phyloP scores from a whole-genome alignment of 2,329 filamentous ascomycete genomes.

The Lachnellula willkommii region DNA sequence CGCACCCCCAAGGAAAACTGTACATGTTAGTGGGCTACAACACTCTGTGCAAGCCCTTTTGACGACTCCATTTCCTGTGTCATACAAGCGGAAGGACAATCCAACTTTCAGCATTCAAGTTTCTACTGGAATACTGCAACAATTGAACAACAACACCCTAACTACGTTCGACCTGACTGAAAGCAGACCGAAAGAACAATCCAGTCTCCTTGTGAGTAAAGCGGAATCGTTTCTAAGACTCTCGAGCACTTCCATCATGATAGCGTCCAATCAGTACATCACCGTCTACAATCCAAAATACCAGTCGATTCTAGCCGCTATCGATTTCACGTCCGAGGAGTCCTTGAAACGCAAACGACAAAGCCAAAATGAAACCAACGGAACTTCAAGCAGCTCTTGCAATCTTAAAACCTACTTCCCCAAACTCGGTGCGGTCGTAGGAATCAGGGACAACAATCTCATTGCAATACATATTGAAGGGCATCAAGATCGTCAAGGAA shows the following conservation, averaged over 20 bases:
- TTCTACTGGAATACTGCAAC: conserved; percentile 57
- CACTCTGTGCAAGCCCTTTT: conserved; percentile 30
- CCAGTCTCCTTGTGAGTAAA: conserved; percentile 46
- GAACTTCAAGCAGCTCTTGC: conserved; percentile 26
- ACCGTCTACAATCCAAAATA: conserved; percentile 66
- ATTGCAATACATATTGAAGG: conserved; percentile 65
- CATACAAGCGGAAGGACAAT: conserved; percentile 4
- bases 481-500: conserved; percentile 49
- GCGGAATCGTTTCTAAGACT: conserved; percentile 61
- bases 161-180: conserved; percentile 59
- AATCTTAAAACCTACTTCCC: conserved; percentile 57
- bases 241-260: conserved; percentile 60
- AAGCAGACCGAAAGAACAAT: conserved; percentile 55
- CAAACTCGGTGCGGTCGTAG: conserved; percentile 61
- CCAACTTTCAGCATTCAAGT: conserved; percentile 52
- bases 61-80: conserved; percentile 16
- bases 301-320: conserved; percentile 42
- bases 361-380: conserved; percentile 4
- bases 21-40: conserved; percentile 13
- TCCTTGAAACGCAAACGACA: conserved; percentile 26
- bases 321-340: conserved; percentile 29
- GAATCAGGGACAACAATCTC: conserved; percentile 57
- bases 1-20: conserved; percentile 24
- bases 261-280: conserved; percentile 51
- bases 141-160: conserved; percentile 50